A percentile compares a stretch with the other conserved stretches of the same genome.
Conservation (phyloP, 2,329 filamentous ascomycete species). For the Diaporthe nobilis region DNA sequence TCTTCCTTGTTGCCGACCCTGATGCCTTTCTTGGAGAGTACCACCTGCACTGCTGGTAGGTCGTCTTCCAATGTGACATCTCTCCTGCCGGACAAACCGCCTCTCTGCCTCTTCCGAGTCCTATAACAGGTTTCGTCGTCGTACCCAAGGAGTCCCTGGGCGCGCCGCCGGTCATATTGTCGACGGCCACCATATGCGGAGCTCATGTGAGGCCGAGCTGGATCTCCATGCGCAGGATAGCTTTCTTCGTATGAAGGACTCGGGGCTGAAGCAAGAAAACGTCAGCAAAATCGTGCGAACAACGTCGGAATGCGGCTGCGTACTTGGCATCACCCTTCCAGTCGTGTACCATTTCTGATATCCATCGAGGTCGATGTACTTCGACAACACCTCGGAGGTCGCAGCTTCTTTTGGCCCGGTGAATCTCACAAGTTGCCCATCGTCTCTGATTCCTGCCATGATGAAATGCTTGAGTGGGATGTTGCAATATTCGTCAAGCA, state of each 20-base stretch:
- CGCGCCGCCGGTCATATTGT: slow-evolving; percentile 48
- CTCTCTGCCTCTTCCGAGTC: slow-evolving; percentile 55
- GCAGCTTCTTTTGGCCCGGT: slow-evolving; percentile 55
- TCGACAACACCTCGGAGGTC: slow-evolving; percentile 44
- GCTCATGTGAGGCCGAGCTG: slow-evolving; percentile 42
- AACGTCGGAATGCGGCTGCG: slow-evolving; percentile 46
- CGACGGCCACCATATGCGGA: slow-evolving; percentile 46
- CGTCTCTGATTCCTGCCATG: slow-evolving; percentile 64
- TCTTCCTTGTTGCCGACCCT: slow-evolving; percentile 67
- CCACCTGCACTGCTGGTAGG: slow-evolving; percentile 54
- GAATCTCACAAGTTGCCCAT: slow-evolving; percentile 62
- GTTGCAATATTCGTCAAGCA: slow-evolving; percentile 65
- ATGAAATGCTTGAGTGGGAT: slow-evolving; percentile 68
- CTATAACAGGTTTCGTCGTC: slow-evolving; percentile 50
- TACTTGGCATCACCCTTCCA: slow-evolving; percentile 39
- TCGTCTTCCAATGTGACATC: slow-evolving; percentile 56
- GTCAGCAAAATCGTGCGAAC: background rate
- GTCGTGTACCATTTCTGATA: slow-evolving; percentile 40
- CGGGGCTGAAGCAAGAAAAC: slow-evolving; percentile 29
- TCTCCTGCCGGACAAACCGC: slow-evolving; percentile 50
- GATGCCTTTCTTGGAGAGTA: slow-evolving; percentile 59
- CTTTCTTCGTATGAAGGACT: slow-evolving; percentile 43
- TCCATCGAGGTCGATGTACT: slow-evolving; percentile 42
- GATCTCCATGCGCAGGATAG: slow-evolving; percentile 43
- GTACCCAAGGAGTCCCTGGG: slow-evolving; percentile 43